Percentiles rank a stretch among this genome's conserved stretches.
Conservation (phyloP, 2,329 filamentous ascomycete species). For the Claviceps africana region DNA sequence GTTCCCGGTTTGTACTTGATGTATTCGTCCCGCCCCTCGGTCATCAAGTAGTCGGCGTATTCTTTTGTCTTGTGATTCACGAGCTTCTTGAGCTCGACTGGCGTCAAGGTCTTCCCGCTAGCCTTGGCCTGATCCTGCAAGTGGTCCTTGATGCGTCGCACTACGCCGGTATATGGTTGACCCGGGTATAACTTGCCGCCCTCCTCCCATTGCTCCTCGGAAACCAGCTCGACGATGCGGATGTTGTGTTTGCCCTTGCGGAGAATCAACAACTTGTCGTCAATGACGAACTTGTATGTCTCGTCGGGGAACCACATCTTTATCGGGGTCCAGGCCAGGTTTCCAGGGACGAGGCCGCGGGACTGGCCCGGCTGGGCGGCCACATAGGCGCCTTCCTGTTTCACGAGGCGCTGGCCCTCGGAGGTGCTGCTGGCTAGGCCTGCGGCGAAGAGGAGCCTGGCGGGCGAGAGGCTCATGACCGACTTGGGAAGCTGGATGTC, state of each 20-base stretch:
- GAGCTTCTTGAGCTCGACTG: slow-evolving; percentile 14
- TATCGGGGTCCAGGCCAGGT: slow-evolving; percentile 47
- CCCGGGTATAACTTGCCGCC: slow-evolving; percentile 40
- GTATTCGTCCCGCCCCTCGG: too few relatives aligned
- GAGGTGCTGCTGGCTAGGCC: slow-evolving; percentile 42
- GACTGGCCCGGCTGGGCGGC: slow-evolving; percentile 34
- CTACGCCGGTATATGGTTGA: slow-evolving; percentile 32
- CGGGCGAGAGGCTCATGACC: slow-evolving; percentile 42
- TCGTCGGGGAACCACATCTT: slow-evolving; percentile 43
- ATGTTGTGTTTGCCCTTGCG: slow-evolving; percentile 51
- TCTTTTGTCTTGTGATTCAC: slow-evolving; percentile 12
- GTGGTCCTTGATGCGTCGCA: slow-evolving; percentile 29
- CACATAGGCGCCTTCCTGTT: slow-evolving; percentile 44
- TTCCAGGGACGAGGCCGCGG: slow-evolving; percentile 30
- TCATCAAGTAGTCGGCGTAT: not conserved
- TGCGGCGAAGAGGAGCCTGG: slow-evolving; percentile 43
- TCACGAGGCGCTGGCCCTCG: slow-evolving; percentile 45
- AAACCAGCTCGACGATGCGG: slow-evolving; percentile 45
- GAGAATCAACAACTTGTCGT: slow-evolving; percentile 43
- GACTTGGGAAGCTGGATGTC: slow-evolving; percentile 46
- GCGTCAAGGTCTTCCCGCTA: slow-evolving; percentile 15
- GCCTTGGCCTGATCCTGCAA: slow-evolving; percentile 22
- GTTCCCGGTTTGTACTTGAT: too few relatives aligned
- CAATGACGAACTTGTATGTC: slow-evolving; percentile 46
- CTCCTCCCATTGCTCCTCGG: slow-evolving; percentile 37